Percentiles rank a stretch among this genome's conserved stretches.
Conservation (phyloP, 768 basidiomycete species). For the Clitopilus passeckerianus region DNA sequence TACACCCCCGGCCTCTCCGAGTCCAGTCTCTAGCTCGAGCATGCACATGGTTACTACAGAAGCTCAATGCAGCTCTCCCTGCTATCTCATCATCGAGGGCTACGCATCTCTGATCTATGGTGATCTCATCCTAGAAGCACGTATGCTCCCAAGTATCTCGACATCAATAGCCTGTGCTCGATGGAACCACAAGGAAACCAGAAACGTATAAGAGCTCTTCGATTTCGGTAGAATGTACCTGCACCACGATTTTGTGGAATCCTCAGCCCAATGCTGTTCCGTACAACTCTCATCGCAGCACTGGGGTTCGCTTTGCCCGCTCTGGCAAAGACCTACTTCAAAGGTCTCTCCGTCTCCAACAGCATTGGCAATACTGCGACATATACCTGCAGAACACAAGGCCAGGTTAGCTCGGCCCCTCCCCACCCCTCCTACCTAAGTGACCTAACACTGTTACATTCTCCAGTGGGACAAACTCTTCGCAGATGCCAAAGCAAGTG, state of each 20-base stretch:
- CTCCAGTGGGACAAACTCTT: conserved; percentile 30
- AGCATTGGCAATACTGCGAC: conserved; percentile 19
- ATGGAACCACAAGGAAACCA: background rate
- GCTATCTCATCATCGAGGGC: background rate
- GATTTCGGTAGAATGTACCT: background rate
- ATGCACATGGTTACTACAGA: background rate
- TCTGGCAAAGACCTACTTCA: conserved; percentile 25
- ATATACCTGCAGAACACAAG: conserved; percentile 29
- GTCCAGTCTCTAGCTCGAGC: background rate
- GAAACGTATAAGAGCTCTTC: background rate
- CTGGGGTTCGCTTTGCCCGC: conserved; percentile 9
- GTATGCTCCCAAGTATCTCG: background rate
- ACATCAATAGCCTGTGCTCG: background rate
- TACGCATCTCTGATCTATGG: background rate
- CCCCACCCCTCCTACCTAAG: background rate
- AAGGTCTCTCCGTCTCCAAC: conserved; percentile 27
- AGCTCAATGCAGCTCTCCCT: background rate
- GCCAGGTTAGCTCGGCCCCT: conserved; percentile 16
- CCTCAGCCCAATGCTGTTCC: background rate
- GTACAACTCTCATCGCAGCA: conserved; percentile 3
- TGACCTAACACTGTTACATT: background rate
- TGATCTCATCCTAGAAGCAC: background rate
- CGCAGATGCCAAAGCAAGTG: conserved; percentile 20
- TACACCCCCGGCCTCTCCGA: background rate
- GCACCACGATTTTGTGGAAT: background rate